Evolutionary conservation across 495 filamentous ascomycete species (phyloP).

Genomic region (Xylaria grammica): DNA sequence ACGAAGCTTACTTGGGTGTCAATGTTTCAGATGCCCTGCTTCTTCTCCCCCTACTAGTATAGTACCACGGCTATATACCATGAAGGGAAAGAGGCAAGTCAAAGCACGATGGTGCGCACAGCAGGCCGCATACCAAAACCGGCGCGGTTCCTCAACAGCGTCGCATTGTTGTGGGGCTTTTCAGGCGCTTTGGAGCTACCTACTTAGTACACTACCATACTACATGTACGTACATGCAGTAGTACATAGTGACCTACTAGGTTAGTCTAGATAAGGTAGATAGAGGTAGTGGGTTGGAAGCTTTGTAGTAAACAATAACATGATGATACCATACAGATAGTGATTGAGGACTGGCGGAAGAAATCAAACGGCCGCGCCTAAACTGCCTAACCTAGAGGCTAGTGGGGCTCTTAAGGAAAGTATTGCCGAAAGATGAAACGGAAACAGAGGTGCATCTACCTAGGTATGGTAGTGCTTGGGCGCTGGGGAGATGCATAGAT

Average conservation of each 20-base stretch:
- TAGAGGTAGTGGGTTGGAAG: too few relatives aligned
- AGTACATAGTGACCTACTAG: neutral
- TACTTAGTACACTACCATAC: too few relatives aligned
- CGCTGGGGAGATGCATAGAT: slow-evolving; percentile 2
- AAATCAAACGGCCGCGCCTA: neutral
- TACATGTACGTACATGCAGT: neutral
- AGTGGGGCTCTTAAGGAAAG: neutral
- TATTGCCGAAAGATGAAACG: slow-evolving; percentile 22
- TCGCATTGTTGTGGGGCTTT: slow-evolving; percentile 8
- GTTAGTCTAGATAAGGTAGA: too few relatives aligned
- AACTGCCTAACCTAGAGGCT: too few relatives aligned
- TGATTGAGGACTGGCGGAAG: neutral
- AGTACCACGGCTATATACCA: too few relatives aligned
- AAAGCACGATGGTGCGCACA: slow-evolving; percentile 15
- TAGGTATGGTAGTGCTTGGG: neutral
- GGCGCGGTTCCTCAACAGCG: slow-evolving; percentile 15
- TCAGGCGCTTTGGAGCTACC: neutral
- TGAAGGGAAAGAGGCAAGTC: slow-evolving; percentile 18
- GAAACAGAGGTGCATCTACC: neutral
- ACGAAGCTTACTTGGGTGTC: slow-evolving; percentile 18
- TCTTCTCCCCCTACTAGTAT: too few relatives aligned
- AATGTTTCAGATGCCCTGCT: slow-evolving; percentile 23
- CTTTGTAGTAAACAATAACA: neutral
- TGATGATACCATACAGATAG: neutral
- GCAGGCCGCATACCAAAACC: slow-evolving; percentile 10